These are phyloP conservation scores for Sclerospora graminicola DNA, from an alignment of 352 stramenopile genomes.

Conservation along the genomic window DNA sequence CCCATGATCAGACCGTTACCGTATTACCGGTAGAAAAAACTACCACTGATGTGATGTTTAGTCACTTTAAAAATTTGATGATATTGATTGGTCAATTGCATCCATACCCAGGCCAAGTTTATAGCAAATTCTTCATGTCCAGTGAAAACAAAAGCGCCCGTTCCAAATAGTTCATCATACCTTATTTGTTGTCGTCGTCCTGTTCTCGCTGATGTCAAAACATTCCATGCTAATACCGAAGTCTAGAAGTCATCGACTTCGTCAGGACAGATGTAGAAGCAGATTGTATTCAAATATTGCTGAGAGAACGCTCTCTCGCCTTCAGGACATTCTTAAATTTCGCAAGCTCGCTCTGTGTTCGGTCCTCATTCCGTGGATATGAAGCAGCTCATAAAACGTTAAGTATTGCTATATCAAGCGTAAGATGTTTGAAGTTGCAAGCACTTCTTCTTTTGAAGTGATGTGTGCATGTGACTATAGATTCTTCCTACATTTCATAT, in stretches of 20 bases:
- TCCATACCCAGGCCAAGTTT: no score
- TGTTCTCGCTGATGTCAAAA: conserved; percentile 61
- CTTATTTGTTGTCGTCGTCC: no score
- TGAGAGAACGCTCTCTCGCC: conserved; percentile 74
- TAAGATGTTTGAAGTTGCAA: conserved; percentile 75
- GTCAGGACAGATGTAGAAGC: conserved; percentile 39
- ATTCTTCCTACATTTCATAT: conserved; percentile 46
- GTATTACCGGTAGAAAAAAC: no score
- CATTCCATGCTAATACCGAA: conserved; percentile 79
- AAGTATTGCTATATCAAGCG: conserved; percentile 39
- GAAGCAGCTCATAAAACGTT: conserved; percentile 41
- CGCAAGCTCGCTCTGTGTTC: conserved; percentile 66
- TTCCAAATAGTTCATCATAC: no score
- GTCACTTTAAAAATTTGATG: no score
- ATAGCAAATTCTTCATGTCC: no score
- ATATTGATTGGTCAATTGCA: no score
- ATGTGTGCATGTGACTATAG: conserved; percentile 69
- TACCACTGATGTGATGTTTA: no score
- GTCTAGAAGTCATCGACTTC: conserved; percentile 13
- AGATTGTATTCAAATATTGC: conserved; percentile 64
- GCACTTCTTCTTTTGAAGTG: conserved; percentile 14
- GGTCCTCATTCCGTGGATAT: conserved; percentile 21
- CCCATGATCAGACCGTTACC: no score
- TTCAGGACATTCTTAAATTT: no score
- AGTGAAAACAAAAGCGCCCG: no score